These are phyloP conservation scores for Stylosanthes scabra DNA, from an alignment of 331 rosid genomes.

Conservation along the genomic window DNA sequence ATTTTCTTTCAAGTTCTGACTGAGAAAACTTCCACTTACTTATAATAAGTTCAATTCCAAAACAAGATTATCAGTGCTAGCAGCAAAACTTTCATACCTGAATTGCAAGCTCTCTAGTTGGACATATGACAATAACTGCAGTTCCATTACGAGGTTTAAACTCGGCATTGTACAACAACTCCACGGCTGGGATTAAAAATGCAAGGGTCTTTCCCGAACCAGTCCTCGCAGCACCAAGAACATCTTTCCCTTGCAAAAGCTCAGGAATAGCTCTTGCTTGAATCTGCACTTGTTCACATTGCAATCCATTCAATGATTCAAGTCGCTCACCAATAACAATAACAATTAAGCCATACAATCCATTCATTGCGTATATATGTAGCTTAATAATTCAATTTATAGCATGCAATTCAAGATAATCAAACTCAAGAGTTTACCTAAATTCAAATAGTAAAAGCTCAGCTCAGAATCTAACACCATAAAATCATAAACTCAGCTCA, in stretches of 20 bases:
- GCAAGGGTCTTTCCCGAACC: conserved; percentile 98
- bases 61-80: not conserved
- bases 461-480: no score
- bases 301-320: conserved; percentile 9
- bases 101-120: conserved; percentile 96
- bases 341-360: not conserved
- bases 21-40: not conserved
- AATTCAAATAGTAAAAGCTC: no score
- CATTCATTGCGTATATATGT: not conserved
- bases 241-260: conserved; percentile 73
- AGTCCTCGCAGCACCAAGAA: conserved; percentile 97
- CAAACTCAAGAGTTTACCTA: no score
- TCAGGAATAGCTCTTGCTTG: conserved; percentile 83
- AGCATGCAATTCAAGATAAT: no score
- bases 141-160: conserved; percentile 82
- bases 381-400: no score
- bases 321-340: not conserved
- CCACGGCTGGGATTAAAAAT: conserved; percentile 85
- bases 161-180: conserved; percentile 58
- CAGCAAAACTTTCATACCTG: conserved; percentile 55
- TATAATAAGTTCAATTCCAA: not conserved
- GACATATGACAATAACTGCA: conserved; percentile 88
- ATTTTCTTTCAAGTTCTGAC: no score
- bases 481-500: no score
- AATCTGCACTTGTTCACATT: conserved; percentile 56